A percentile compares a stretch with the other conserved stretches of the same genome.
Evolutionary conservation across 129 eudicot genomes (phyloP).

Genomic region (Helichrysum umbraculigerum): DNA sequence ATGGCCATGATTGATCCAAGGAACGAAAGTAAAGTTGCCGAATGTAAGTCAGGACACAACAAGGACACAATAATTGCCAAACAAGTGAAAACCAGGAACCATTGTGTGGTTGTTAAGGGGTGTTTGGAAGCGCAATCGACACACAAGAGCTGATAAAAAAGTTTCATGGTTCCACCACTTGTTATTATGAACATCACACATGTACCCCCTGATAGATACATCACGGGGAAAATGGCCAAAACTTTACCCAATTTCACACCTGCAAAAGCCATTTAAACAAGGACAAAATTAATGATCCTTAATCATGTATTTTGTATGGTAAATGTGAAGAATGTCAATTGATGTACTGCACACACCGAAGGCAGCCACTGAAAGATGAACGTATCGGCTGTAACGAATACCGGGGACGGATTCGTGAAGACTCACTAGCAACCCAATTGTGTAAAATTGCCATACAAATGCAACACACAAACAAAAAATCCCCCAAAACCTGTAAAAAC

Average conservation of each 20-base stretch:
- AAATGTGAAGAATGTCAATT: neutral
- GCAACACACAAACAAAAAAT: conserved; percentile 38
- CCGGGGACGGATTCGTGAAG: conserved; percentile 55
- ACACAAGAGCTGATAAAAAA: conserved; percentile 46
- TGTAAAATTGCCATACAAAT: conserved; percentile 66
- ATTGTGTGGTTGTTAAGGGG: conserved; percentile 46
- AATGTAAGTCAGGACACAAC: conserved; percentile 56
- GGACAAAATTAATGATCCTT: neutral
- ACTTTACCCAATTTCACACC: conserved; percentile 65
- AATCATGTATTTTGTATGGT: neutral
- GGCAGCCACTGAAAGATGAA: conserved; percentile 60
- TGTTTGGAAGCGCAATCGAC: conserved; percentile 33
- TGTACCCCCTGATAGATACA: conserved; percentile 74
- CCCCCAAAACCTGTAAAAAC: conserved; percentile 37
- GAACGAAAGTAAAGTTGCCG: conserved; percentile 39
- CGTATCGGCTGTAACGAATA: conserved; percentile 68
- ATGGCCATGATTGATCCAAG: conserved; percentile 58
- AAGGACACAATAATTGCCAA: conserved; percentile 49
- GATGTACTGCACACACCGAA: conserved; percentile 40
- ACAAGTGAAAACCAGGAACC: conserved; percentile 55
- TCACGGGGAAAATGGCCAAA: conserved; percentile 56
- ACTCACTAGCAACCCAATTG: conserved; percentile 50
- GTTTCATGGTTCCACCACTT: conserved; percentile 55
- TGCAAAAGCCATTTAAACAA: conserved; percentile 18
- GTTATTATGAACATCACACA: conserved; percentile 54